Evolutionary conservation across 192 early-diverging fungal genomes (phyloP).

Genomic region (Podila epicladia): DNA sequence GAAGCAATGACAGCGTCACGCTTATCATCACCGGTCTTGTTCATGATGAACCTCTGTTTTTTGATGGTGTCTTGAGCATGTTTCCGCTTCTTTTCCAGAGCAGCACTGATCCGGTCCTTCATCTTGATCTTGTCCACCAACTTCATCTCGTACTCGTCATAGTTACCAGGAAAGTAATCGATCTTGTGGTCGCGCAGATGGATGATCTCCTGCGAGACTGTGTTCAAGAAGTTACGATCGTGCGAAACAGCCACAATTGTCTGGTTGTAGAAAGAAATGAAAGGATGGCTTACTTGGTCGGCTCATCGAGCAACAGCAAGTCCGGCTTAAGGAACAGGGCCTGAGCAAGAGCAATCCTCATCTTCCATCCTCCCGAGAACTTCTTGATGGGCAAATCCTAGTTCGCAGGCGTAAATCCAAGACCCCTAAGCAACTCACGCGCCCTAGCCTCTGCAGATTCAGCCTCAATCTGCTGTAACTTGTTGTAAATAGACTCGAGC

Average conservation of each 20-base stretch:
- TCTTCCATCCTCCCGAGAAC: conserved; percentile 90
- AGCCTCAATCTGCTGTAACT: conserved; percentile 67
- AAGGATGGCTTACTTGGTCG: conserved; percentile 60
- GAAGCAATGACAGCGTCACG: conserved; percentile 76
- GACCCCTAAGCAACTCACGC: conserved; percentile 73
- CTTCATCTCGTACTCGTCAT: conserved; percentile 82
- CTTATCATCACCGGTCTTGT: conserved; percentile 86
- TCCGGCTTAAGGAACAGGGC: conserved; percentile 86
- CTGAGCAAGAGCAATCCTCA: conserved; percentile 85
- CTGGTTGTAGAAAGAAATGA: conserved; percentile 43
- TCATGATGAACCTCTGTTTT: conserved; percentile 75
- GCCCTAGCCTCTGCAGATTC: conserved; percentile 74
- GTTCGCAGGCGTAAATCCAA: conserved; percentile 76
- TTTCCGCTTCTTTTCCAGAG: conserved; percentile 74
- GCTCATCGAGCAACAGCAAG: conserved; percentile 88
- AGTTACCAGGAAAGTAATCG: conserved; percentile 85
- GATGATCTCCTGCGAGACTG: conserved; percentile 81
- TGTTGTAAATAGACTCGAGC: conserved; percentile 63
- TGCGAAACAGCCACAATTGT: conserved; percentile 89
- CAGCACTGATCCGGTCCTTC: conserved; percentile 70
- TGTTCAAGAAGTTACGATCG: conserved; percentile 88
- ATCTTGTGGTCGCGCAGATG: conserved; percentile 76
- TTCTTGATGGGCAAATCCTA: conserved; percentile 71
- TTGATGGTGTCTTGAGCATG: conserved; percentile 83
- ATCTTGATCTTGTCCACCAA: conserved; percentile 74